These are phyloP conservation scores for Trifolium fragiferum DNA, from an alignment of 306 rosid genomes.

Conservation along the genomic window DNA sequence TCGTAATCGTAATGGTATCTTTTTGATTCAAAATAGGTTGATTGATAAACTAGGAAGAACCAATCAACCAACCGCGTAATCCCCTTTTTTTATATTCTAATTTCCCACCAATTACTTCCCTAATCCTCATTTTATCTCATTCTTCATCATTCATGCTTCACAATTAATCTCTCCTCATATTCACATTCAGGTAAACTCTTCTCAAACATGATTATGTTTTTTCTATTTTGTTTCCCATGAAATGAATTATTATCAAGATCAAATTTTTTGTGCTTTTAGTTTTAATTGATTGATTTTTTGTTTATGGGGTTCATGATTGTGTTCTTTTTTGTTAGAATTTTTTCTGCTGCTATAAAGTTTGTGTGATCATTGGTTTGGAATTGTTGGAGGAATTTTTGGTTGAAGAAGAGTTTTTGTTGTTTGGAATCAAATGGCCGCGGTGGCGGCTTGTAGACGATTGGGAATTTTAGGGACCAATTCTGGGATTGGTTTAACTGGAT, in stretches of 20 bases:
- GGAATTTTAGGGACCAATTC: constrained; percentile 49
- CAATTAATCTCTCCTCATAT: neutral
- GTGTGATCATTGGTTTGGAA: constrained; percentile 13
- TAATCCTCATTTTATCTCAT: neutral
- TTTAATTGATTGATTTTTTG: neutral
- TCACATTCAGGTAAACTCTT: neutral
- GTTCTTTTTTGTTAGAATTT: constrained; percentile 21
- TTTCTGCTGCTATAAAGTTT: constrained; percentile 26
- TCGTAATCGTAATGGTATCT: neutral
- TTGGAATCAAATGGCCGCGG: constrained; percentile 70
- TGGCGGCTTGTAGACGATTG: constrained; percentile 64
- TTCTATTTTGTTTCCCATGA: constrained; percentile 7
- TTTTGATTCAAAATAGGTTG: constrained; percentile 10
- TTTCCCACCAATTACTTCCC: neutral
- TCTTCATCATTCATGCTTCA: neutral
- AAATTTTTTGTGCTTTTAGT: neutral
- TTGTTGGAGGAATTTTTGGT: constrained; percentile 24
- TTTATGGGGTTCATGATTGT: neutral
- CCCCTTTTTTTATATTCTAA: neutral
- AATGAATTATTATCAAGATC: neutral
- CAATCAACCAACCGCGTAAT: constrained; percentile 14
- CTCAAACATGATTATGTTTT: neutral
- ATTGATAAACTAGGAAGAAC: constrained; percentile 2
- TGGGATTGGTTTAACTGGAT: constrained; percentile 48
- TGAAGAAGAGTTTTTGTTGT: neutral